Evolutionary conservation across 495 filamentous ascomycete genomes (phyloP).

Genomic region (Neurospora tetraspora): DNA sequence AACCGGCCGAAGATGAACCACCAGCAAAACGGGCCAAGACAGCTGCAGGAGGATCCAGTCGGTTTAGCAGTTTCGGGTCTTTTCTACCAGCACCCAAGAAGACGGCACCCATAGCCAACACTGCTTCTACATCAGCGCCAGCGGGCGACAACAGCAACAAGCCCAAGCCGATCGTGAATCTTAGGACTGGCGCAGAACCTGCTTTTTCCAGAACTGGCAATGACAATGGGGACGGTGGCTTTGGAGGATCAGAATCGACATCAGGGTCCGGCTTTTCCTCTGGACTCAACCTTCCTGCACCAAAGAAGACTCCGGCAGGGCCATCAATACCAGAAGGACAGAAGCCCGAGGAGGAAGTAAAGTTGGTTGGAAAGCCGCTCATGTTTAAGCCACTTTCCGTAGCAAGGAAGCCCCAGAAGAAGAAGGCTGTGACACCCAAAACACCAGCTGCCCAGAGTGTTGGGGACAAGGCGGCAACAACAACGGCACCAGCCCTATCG

Average conservation of each 20-base stretch:
- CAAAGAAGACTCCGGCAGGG: constrained; percentile 16
- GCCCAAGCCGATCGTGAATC: constrained; percentile 44
- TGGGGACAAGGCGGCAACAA: background rate
- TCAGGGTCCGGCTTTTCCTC: background rate
- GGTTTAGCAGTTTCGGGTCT: constrained; percentile 70
- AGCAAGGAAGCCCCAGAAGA: constrained; percentile 38
- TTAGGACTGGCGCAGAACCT: constrained; percentile 72
- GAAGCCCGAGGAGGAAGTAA: constrained; percentile 48
- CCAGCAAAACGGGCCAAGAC: constrained; percentile 61
- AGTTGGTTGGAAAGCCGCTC: constrained; percentile 63
- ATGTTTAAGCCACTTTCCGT: constrained; percentile 88
- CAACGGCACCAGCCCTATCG: background rate
- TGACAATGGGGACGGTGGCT: constrained; percentile 14
- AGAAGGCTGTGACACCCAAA: constrained; percentile 8
- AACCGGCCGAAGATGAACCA: constrained; percentile 40
- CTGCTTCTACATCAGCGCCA: background rate
- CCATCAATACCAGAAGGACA: constrained; percentile 35
- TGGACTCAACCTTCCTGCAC: constrained; percentile 17
- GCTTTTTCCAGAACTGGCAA: constrained; percentile 58
- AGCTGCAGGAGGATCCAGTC: constrained; percentile 34
- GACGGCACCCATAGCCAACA: constrained; percentile 14
- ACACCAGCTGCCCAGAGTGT: background rate
- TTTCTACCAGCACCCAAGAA: constrained; percentile 82
- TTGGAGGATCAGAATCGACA: constrained; percentile 5
- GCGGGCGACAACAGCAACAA: constrained; percentile 24